Conservation (phyloP, 1,139 yeast genomes). For the Hemisphaericaspora xylanilytica region DNA sequence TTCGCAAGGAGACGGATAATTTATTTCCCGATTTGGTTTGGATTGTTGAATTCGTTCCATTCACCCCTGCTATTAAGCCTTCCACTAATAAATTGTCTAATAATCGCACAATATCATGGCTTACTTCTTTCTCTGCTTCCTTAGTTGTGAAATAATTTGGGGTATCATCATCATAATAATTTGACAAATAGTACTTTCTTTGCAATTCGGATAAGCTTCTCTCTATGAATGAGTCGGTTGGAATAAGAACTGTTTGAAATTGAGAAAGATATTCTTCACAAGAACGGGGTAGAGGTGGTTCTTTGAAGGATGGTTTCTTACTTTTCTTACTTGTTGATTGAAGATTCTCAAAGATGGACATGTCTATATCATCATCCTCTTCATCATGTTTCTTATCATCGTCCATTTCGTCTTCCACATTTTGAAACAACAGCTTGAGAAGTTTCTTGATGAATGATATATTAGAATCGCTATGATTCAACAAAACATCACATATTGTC, state of each 20-base stretch:
- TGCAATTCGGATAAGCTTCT: slow-evolving; percentile 28
- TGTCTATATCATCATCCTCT: no score
- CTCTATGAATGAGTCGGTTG: slow-evolving; percentile 30
- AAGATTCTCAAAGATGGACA: no score
- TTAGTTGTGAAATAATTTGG: slow-evolving; percentile 25
- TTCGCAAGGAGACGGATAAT: slow-evolving; percentile 5
- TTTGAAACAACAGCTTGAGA: slow-evolving; percentile 31
- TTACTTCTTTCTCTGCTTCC: slow-evolving; percentile 33
- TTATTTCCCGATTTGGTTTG: slow-evolving; percentile 8
- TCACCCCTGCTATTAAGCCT: slow-evolving; percentile 31
- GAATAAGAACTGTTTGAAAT: slow-evolving; percentile 34
- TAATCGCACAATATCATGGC: slow-evolving; percentile 27
- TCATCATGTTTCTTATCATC: no score
- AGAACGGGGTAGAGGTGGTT: slow-evolving; percentile 17
- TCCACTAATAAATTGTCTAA: slow-evolving; percentile 27
- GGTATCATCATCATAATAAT: slow-evolving; percentile 22
- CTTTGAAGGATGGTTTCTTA: slow-evolving; percentile 7
- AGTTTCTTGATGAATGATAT: slow-evolving; percentile 28
- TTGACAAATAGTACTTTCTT: slow-evolving; percentile 30
- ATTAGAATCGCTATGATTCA: slow-evolving; percentile 20
- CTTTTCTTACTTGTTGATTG: no score
- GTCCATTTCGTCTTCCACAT: slow-evolving; percentile 8
- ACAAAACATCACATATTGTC: slow-evolving; percentile 40
- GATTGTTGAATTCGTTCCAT: slow-evolving; percentile 23
- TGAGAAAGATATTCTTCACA: slow-evolving; percentile 31